Base-by-base conservation (phyloP, 352 stramenopile species). In the Globisporangium middletonii region DNA sequence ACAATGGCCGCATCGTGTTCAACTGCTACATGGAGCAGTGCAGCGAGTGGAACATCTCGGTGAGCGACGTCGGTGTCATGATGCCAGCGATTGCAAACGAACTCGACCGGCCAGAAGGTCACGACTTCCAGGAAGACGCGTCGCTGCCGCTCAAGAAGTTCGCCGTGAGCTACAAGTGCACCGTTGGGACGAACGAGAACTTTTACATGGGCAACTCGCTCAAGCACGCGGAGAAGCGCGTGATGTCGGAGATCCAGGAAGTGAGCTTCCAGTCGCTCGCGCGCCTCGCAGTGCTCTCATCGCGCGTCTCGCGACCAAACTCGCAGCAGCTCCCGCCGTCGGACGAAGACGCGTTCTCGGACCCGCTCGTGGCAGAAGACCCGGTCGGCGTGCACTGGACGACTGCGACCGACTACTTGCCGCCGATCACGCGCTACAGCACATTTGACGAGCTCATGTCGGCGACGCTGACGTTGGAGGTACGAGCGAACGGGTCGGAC, bases 1-100 rank as follows among this genome's bases (percentile, higher is more conserved):
- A 92, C 30, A 95, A 95, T 57, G 86, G 86, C 41, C 78, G 86
- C 28, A 81, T 95, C 28, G 86, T 95, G 49, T 95, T 95, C 67
- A 95, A 95, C 52, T 93, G 83, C 67, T 95, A 95, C 71, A 95
- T 95, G 86, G 86, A 95, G 56, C 86, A 95, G 59, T 95, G 86
- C 64, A 92, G 76, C 65, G 83, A 93, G 46, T 95, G 86, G 86
- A 92, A 91, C 54, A 95, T 95, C 57, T 89, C 78, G 0, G 83
- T 95, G 45, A 95, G 86, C 55, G 83, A 95, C 50, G 79, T 95
- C 6, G 86, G 83, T 3, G 75, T 95, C 19, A 93, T 95, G 81
- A 95, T 95, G 86, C 86, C 86, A 0, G 83, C 82, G 15, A 92
- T 95, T 59, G 77, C 83, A 15, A 93, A 95, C 55, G 86, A 95